phyloP scores from a whole-genome alignment of 164 flowering plant genomes.

The Akebia trifoliata region DNA sequence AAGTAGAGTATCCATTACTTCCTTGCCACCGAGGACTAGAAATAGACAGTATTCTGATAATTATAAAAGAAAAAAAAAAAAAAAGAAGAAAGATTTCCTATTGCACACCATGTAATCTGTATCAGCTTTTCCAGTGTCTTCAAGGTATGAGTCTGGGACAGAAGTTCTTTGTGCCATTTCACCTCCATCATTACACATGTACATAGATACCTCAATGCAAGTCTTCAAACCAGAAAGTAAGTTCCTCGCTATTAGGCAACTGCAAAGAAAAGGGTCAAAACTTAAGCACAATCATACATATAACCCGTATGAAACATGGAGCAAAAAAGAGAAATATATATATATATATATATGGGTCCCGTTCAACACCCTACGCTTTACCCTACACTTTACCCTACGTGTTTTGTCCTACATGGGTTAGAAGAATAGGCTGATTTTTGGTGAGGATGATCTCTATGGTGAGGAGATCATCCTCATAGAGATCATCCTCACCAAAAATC shows the following conservation, averaged over 20 bases:
- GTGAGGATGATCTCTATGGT: too few relatives aligned
- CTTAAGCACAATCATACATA: conserved; percentile 4
- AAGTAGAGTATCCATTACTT: neutral
- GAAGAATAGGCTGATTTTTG: too few relatives aligned
- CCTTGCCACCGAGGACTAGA: neutral
- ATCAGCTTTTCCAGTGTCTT: conserved; percentile 42
- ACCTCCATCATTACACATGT: conserved; percentile 63
- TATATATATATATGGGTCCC: too few relatives aligned
- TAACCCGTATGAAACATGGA: too few relatives aligned
- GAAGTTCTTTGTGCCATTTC: conserved; percentile 23
- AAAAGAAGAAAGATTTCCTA: neutral
- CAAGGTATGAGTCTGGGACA: conserved; percentile 36
- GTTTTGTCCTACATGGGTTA: too few relatives aligned
- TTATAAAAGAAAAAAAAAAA: neutral
- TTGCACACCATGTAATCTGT: conserved; percentile 33
- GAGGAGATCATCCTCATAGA: too few relatives aligned
- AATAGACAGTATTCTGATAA: neutral
- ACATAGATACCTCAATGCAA: conserved; percentile 74
- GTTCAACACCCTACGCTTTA: too few relatives aligned
- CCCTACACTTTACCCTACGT: too few relatives aligned
- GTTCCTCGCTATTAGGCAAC: conserved; percentile 93
- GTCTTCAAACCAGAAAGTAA: conserved; percentile 91
- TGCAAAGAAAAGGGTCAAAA: conserved; percentile 29
- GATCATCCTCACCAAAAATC: too few relatives aligned
- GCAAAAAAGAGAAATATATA: too few relatives aligned